A percentile compares a stretch with the other conserved stretches of the same genome.
phyloP scores from a whole-genome alignment of 2,329 filamentous ascomycete genomes.

The Epichloe uncinata region DNA sequence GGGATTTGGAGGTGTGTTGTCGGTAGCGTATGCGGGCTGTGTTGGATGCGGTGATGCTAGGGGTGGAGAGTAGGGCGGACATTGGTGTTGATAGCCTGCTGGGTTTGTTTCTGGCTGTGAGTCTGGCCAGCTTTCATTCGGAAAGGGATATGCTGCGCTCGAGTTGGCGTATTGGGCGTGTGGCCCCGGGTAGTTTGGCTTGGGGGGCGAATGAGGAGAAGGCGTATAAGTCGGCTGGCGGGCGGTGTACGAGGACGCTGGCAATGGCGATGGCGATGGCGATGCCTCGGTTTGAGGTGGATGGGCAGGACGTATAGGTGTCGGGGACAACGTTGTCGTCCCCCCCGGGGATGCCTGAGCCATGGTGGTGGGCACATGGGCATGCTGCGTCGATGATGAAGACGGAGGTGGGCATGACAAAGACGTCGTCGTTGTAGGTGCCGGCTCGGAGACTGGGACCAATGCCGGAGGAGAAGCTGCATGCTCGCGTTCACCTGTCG shows the following conservation, averaged over 20 bases:
- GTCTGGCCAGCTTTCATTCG: neutral
- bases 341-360: too few species aligned
- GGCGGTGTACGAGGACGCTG: constrained; percentile 1
- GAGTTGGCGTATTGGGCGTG: constrained; percentile 3
- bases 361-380: too few species aligned
- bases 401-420: neutral
- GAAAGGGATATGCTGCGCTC: neutral
- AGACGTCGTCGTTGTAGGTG: neutral
- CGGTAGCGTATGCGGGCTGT: constrained; percentile 6
- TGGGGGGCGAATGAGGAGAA: constrained; percentile 3
- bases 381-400: too few species aligned
- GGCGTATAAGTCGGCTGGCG: constrained; percentile 7
- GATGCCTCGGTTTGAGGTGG: neutral
- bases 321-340: too few species aligned
- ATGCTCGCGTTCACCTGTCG: neutral
- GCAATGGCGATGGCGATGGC: neutral
- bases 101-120: neutral
- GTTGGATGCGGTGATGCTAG: constrained; percentile 3
- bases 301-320: neutral
- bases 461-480: neutral
- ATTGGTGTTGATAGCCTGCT: neutral
- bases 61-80: constrained; percentile 1
- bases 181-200: constrained; percentile 4
- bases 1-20: neutral
- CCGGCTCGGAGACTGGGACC: neutral